Evolutionary conservation across 345 rosid genomes (phyloP).

Genomic region (Melastoma malabathricum): DNA sequence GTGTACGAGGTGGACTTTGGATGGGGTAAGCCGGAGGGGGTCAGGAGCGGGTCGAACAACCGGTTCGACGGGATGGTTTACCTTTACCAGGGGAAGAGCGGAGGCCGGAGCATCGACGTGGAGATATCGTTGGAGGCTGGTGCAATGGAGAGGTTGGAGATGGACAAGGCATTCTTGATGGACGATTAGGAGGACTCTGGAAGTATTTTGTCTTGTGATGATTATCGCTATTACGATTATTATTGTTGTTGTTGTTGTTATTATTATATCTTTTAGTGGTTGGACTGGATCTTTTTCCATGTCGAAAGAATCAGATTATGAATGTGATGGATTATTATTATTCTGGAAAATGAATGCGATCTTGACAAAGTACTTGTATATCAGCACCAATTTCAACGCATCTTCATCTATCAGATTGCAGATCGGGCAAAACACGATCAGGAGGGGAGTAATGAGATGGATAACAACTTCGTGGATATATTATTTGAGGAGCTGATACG

Average conservation of each 20-base stretch:
- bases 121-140: conserved; percentile 61
- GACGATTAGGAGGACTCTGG: conserved; percentile 5
- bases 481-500: conserved; percentile 30
- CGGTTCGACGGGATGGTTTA: conserved; percentile 95
- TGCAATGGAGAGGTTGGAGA: conserved; percentile 65
- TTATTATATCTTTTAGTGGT: too few relatives aligned
- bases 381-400: too few relatives aligned
- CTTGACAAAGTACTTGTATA: too few relatives aligned
- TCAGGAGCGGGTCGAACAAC: conserved; percentile 75
- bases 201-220: too few relatives aligned
- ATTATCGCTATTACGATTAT: too few relatives aligned
- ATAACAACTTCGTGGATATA: conserved; percentile 30
- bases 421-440: conserved; percentile 41
- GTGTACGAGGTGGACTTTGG: conserved; percentile 92
- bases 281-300: too few relatives aligned
- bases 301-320: too few relatives aligned
- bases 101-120: conserved; percentile 76
- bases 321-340: too few relatives aligned
- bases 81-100: conserved; percentile 77
- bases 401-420: conserved; percentile 5
- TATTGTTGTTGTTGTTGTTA: too few relatives aligned
- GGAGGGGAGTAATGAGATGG: conserved; percentile 28
- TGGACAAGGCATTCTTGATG: conserved; percentile 45
- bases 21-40: conserved; percentile 75
- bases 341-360: too few relatives aligned